Percentiles rank a stretch among this genome's conserved stretches.
phyloP scores from a whole-genome alignment of 2,329 filamentous ascomycete species.

The Aureobasidium melanogenum region DNA sequence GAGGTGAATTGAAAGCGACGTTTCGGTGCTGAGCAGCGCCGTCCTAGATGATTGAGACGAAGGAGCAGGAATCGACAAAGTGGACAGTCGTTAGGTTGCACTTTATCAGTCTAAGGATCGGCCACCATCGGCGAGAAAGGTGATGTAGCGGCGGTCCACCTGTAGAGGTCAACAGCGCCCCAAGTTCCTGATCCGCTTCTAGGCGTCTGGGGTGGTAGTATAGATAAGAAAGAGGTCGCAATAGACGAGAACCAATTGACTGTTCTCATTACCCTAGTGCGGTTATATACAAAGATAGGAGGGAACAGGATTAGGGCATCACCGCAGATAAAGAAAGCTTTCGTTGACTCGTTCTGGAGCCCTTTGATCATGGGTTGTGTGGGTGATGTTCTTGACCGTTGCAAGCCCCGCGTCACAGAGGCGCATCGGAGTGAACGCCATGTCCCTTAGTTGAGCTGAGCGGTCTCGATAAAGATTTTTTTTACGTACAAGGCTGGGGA shows the following conservation, averaged over 20 bases:
- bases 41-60: not conserved
- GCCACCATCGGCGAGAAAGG: not conserved
- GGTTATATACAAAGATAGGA: not conserved
- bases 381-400: not conserved
- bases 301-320: not conserved
- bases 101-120: not conserved
- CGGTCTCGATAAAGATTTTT: not conserved
- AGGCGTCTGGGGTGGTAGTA: not conserved
- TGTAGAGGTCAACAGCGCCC: not conserved
- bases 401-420: constrained; percentile 4
- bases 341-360: not conserved
- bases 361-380: not conserved
- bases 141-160: constrained; percentile 2
- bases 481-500: constrained; percentile 4
- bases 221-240: not conserved
- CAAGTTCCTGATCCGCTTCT: not conserved
- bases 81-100: not conserved
- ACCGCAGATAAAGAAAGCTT: constrained; percentile 4
- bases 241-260: not conserved
- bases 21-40: not conserved
- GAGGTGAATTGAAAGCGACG: not conserved
- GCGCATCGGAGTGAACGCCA: not conserved
- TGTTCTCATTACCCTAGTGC: not conserved
- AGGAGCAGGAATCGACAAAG: not conserved
- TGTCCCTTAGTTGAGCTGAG: not conserved